Conservation (phyloP, 2,329 filamentous ascomycete genomes). For the Phialemoniopsis sp. region DNA sequence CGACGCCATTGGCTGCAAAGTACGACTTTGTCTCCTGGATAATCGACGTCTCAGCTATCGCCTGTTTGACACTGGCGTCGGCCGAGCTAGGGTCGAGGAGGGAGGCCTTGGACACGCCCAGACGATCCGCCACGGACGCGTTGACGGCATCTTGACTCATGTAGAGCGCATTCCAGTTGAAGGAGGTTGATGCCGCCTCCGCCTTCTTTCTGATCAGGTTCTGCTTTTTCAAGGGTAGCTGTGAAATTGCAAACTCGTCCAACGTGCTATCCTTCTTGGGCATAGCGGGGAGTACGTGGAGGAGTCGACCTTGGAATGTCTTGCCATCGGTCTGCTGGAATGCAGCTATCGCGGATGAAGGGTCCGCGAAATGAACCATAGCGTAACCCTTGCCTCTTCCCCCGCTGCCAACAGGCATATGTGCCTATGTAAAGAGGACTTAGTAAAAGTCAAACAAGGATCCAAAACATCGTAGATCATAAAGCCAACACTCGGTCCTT, state of each 20-base stretch:
- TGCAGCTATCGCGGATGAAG: slow-evolving; percentile 71
- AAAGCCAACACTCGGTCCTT: slow-evolving; percentile 7
- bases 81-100: slow-evolving; percentile 92
- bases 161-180: slow-evolving; percentile 99
- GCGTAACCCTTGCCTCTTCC: slow-evolving; percentile 86
- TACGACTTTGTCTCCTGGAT: slow-evolving; percentile 96
- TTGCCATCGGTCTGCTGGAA: slow-evolving; percentile 77
- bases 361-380: slow-evolving; percentile 73
- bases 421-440: slow-evolving; percentile 56
- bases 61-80: slow-evolving; percentile 93
- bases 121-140: slow-evolving; percentile 77
- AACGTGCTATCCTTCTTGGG: slow-evolving; percentile 77
- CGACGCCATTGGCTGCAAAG: slow-evolving; percentile 82
- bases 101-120: slow-evolving; percentile 88
- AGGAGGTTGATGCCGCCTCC: slow-evolving; percentile 71
- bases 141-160: slow-evolving; percentile 97
- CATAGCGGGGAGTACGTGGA: slow-evolving; percentile 84
- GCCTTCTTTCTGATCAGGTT: slow-evolving; percentile 82
- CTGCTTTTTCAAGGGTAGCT: slow-evolving; percentile 91
- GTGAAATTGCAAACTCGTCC: slow-evolving; percentile 85
- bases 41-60: slow-evolving; percentile 86
- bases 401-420: slow-evolving; percentile 71
- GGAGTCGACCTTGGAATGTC: slow-evolving; percentile 85
- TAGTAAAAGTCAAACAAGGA: slow-evolving; percentile 10
- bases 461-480: slow-evolving; percentile 6